Evolutionary conservation across 331 rosid species (phyloP).

Genomic region (Quercus tomentella): DNA sequence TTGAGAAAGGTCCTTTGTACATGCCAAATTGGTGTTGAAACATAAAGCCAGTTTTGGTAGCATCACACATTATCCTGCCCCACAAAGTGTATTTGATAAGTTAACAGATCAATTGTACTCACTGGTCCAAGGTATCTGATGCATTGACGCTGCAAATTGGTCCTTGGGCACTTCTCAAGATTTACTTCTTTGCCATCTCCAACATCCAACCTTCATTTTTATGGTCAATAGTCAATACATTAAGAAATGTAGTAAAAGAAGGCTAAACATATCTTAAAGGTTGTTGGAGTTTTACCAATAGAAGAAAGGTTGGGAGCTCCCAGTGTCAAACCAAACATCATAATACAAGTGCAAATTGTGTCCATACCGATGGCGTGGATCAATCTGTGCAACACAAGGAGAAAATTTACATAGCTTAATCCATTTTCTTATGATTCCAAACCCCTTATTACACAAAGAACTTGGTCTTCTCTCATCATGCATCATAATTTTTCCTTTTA

Average conservation of each 20-base stretch:
- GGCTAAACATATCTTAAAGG: not conserved
- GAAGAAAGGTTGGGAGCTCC: constrained; percentile 71
- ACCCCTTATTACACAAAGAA: not conserved
- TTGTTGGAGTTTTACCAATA: constrained; percentile 51
- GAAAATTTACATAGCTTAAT: not conserved
- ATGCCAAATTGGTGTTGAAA: no score
- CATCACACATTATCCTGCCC: no score
- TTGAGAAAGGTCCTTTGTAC: no score
- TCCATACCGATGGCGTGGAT: constrained; percentile 91
- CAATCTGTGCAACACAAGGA: constrained; percentile 48
- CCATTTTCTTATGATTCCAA: not conserved
- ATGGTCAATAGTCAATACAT: constrained; percentile 6
- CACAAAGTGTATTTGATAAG: not conserved
- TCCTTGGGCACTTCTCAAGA: constrained; percentile 46
- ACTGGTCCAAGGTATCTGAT: constrained; percentile 81
- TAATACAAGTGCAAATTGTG: constrained; percentile 79
- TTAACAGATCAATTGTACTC: constrained; percentile 7
- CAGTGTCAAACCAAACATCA: constrained; percentile 53
- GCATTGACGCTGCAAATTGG: constrained; percentile 48
- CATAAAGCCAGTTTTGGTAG: no score
- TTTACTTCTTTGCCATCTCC: constrained; percentile 69
- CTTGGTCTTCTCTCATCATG: not conserved
- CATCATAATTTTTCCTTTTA: no score
- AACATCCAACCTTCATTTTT: constrained; percentile 70
- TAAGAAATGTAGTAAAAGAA: not conserved